Evolutionary conservation across 345 rosid genomes (phyloP).

Genomic region (Bruguiera gymnorhiza): DNA sequence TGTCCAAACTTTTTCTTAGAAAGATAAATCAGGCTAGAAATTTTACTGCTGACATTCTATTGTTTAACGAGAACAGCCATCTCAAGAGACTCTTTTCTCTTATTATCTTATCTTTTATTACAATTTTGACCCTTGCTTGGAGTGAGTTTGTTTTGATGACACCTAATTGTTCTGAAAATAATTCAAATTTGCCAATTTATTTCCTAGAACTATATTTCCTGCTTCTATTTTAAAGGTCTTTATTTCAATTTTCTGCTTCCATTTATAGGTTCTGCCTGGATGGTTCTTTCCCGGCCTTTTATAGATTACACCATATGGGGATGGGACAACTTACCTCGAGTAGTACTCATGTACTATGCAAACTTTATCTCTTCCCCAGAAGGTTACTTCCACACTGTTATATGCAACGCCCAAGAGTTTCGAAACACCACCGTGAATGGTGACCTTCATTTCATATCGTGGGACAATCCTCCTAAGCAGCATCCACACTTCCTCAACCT

Average conservation of each 20-base stretch:
- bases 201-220: neutral
- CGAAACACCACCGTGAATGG: constrained; percentile 89
- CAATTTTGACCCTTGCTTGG: neutral
- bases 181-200: no score
- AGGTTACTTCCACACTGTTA: constrained; percentile 94
- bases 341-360: constrained; percentile 83
- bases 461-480: constrained; percentile 99
- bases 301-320: constrained; percentile 97
- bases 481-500: constrained; percentile 74
- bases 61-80: no score
- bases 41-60: no score
- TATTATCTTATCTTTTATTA: no score
- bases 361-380: constrained; percentile 96
- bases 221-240: neutral
- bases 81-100: no score
- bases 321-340: constrained; percentile 94
- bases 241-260: neutral
- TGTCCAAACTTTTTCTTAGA: neutral
- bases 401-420: constrained; percentile 82
- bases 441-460: constrained; percentile 89
- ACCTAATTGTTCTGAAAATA: neutral
- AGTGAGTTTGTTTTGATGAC: neutral
- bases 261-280: constrained; percentile 91
- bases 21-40: no score
- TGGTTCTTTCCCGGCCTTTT: constrained; percentile 90